These are phyloP conservation scores for Clavispora phyllophila DNA, from an alignment of 805 yeast genomes.

Conservation along the genomic window DNA sequence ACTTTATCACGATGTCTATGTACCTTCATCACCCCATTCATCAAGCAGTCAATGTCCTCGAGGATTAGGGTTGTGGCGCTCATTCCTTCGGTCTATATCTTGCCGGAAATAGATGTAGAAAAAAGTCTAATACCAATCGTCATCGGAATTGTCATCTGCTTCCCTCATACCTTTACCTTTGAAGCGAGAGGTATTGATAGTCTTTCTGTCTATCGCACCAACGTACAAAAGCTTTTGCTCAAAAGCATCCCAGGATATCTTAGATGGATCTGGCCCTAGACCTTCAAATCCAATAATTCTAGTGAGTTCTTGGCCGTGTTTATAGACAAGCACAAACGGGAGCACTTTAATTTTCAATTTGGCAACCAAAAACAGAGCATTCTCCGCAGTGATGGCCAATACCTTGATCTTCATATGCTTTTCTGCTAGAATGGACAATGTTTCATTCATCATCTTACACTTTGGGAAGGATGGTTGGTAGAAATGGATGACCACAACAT, in stretches of 20 bases:
- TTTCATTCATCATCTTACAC: slow-evolving; percentile 55
- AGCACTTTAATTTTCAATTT: slow-evolving; percentile 60
- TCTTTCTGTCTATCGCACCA: slow-evolving; percentile 29
- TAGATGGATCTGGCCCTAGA: slow-evolving; percentile 43
- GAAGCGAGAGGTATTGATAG: slow-evolving; percentile 23
- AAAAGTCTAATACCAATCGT: slow-evolving; percentile 9
- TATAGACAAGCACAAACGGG: slow-evolving; percentile 65
- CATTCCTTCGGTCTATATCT: not conserved
- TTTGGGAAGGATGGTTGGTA: slow-evolving; percentile 55
- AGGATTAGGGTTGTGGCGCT: not conserved
- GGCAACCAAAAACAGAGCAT: slow-evolving; percentile 68
- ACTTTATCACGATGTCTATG: slow-evolving; percentile 1
- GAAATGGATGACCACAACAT: slow-evolving; percentile 48
- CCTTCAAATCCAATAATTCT: slow-evolving; percentile 68
- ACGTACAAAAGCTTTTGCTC: slow-evolving; percentile 31
- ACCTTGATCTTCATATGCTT: slow-evolving; percentile 55
- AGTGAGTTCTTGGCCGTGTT: slow-evolving; percentile 52
- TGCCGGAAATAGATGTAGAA: not conserved
- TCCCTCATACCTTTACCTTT: slow-evolving; percentile 7
- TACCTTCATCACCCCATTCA: not conserved
- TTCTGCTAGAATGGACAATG: slow-evolving; percentile 42
- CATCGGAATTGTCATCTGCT: slow-evolving; percentile 29
- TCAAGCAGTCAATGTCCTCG: not conserved
- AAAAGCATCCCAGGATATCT: slow-evolving; percentile 43
- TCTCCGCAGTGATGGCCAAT: slow-evolving; percentile 51